Percentiles rank a stretch among this genome's conserved stretches.
Conservation (phyloP, 306 rosid species). For the Ormosia semicastrata region DNA sequence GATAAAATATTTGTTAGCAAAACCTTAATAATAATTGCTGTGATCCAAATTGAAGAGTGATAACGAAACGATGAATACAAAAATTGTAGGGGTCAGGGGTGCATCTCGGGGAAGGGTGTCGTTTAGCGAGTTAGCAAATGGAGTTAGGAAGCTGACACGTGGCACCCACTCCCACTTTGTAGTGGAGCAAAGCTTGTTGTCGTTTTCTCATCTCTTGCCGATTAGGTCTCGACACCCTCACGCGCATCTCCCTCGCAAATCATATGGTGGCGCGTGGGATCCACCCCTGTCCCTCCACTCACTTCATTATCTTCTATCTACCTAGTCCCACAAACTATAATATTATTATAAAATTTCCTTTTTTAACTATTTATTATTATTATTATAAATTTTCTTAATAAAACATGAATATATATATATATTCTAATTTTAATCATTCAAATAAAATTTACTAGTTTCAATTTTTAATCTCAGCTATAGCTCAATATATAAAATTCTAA, state of each 20-base stretch:
- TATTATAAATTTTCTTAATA: no score
- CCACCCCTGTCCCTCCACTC: constrained; percentile 31
- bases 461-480: no score
- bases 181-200: constrained; percentile 34
- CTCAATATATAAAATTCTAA: no score
- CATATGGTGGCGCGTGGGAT: constrained; percentile 43
- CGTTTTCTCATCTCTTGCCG: constrained; percentile 26
- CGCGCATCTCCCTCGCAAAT: constrained; percentile 38
- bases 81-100: background rate
- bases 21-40: background rate
- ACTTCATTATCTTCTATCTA: background rate
- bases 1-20: no score
- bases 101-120: constrained; percentile 24
- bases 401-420: no score
- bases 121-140: constrained; percentile 41
- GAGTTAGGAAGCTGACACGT: constrained; percentile 69
- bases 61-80: constrained; percentile 1
- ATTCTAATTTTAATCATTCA: no score
- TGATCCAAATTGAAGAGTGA: background rate
- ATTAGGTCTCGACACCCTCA: constrained; percentile 35
- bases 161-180: constrained; percentile 43
- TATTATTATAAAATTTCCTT: no score
- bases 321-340: background rate
- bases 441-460: no score
- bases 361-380: no score